Evolutionary conservation across 192 early-diverging fungal genomes (phyloP).

Genomic region (Glomus cerebriforme): DNA sequence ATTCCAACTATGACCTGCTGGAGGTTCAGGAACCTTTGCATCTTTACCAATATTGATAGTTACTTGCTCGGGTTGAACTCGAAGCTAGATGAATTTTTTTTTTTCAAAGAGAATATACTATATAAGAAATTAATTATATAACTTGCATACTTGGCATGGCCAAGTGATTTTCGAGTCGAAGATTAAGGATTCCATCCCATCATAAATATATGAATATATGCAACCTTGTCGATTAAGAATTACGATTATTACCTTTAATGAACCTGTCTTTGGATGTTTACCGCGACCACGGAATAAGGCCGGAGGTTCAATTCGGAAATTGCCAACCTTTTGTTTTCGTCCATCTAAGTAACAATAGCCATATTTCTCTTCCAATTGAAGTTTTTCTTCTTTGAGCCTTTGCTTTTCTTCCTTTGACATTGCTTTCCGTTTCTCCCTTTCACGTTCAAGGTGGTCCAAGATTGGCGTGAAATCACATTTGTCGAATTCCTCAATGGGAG

Average conservation of each 20-base stretch:
- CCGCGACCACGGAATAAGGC: slow-evolving; percentile 96
- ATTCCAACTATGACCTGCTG: slow-evolving; percentile 88
- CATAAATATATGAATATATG: too few species aligned
- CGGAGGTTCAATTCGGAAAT: slow-evolving; percentile 97
- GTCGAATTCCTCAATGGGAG: slow-evolving; percentile 71
- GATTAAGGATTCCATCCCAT: too few species aligned
- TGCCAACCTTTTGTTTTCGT: slow-evolving; percentile 95
- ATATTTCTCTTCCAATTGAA: slow-evolving; percentile 73
- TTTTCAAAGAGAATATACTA: too few species aligned
- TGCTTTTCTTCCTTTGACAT: slow-evolving; percentile 92
- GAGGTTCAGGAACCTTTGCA: slow-evolving; percentile 78
- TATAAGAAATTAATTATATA: not conserved
- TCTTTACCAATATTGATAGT: slow-evolving; percentile 88
- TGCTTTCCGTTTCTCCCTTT: slow-evolving; percentile 78
- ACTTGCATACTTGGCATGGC: slow-evolving; percentile 8
- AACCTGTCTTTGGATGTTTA: slow-evolving; percentile 93
- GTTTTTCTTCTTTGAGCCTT: slow-evolving; percentile 72
- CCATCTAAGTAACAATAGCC: slow-evolving; percentile 79
- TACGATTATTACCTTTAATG: slow-evolving; percentile 65
- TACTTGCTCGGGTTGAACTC: slow-evolving; percentile 91
- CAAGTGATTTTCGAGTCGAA: slow-evolving; percentile 2
- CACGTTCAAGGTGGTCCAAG: slow-evolving; percentile 70
- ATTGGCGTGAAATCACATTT: slow-evolving; percentile 92
- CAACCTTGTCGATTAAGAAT: not conserved
- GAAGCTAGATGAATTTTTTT: slow-evolving; percentile 51